Evolutionary conservation across 225 moss, liverwort and hornwort genomes (phyloP).

Genomic region (Neckera pumila): DNA sequence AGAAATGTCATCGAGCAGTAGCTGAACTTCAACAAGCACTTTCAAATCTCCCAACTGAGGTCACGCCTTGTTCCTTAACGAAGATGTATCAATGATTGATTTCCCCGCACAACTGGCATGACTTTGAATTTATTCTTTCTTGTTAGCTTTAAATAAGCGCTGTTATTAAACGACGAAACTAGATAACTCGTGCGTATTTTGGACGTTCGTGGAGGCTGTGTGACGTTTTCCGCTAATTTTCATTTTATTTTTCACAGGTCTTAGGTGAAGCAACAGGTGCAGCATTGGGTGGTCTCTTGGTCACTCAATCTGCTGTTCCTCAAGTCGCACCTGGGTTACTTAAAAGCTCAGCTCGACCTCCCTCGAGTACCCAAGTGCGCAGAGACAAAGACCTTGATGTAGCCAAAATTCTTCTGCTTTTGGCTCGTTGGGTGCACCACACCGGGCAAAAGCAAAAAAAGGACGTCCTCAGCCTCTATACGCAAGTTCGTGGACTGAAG

Average conservation of each 20-base stretch:
- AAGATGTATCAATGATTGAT: background rate
- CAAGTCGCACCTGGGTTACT: slow-evolving; percentile 38
- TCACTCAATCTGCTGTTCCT: slow-evolving; percentile 73
- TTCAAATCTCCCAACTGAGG: slow-evolving; percentile 53
- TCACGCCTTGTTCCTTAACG: background rate
- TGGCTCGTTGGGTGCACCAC: slow-evolving; percentile 98
- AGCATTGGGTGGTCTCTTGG: slow-evolving; percentile 73
- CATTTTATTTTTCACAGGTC: slow-evolving; percentile 11
- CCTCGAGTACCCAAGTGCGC: slow-evolving; percentile 45
- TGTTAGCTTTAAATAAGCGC: background rate
- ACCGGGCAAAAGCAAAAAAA: slow-evolving; percentile 96
- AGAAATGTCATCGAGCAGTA: slow-evolving; percentile 92
- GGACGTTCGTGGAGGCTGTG: background rate
- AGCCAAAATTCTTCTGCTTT: slow-evolving; percentile 77
- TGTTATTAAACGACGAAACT: background rate
- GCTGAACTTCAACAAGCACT: slow-evolving; percentile 90
- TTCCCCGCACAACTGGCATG: background rate
- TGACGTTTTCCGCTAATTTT: background rate
- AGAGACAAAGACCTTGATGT: slow-evolving; percentile 81
- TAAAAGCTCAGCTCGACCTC: slow-evolving; percentile 21
- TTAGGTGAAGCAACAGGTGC: slow-evolving; percentile 72
- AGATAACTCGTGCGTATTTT: background rate
- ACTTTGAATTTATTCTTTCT: background rate
- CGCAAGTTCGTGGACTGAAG: slow-evolving; percentile 81
- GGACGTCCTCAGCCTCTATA: slow-evolving; percentile 77